Conservation (phyloP, 495 filamentous ascomycete genomes). For the Aspergillus cristatus region DNA sequence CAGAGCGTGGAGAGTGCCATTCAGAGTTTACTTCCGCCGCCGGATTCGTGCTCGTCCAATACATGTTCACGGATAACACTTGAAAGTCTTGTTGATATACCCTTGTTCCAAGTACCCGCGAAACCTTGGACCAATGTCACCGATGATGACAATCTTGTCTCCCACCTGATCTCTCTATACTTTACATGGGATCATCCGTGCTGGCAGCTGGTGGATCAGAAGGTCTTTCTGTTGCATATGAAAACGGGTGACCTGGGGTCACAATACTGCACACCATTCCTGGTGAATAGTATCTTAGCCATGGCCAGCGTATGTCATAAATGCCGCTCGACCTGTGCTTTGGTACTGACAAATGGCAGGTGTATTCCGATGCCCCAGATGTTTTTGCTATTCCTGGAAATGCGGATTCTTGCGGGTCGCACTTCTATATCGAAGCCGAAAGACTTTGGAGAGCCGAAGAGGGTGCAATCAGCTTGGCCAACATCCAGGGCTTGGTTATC, state of each 20-base stretch:
- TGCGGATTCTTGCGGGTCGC: slow-evolving; percentile 19
- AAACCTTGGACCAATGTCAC: slow-evolving; percentile 18
- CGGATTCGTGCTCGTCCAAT: slow-evolving; percentile 15
- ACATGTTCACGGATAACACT: slow-evolving; percentile 19
- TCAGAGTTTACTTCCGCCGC: slow-evolving; percentile 2
- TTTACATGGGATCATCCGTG: slow-evolving; percentile 34
- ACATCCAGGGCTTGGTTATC: slow-evolving; percentile 28
- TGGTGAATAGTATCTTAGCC: slow-evolving; percentile 34
- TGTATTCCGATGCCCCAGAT: slow-evolving; percentile 42
- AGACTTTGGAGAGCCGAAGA: slow-evolving; percentile 26
- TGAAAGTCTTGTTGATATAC: slow-evolving; percentile 30
- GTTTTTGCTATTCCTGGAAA: slow-evolving; percentile 24
- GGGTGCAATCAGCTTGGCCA: slow-evolving; percentile 20
- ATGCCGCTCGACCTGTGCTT: too few species aligned
- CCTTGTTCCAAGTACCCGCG: slow-evolving; percentile 24
- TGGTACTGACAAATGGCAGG: slow-evolving; percentile 10
- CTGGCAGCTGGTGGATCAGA: slow-evolving; percentile 27
- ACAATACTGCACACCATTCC: slow-evolving; percentile 26
- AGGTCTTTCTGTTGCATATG: slow-evolving; percentile 27
- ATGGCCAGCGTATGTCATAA: slow-evolving; percentile 28
- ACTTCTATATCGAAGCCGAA: slow-evolving; percentile 29
- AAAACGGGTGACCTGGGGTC: slow-evolving; percentile 10
- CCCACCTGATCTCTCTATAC: slow-evolving; percentile 18
- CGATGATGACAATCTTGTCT: slow-evolving; percentile 16
- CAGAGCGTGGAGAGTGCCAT: slow-evolving; percentile 10